A percentile compares a stretch with the other conserved stretches of the same genome.
Conservation (phyloP, 2,329 filamentous ascomycete species). For the Tolypocladium nubicola region DNA sequence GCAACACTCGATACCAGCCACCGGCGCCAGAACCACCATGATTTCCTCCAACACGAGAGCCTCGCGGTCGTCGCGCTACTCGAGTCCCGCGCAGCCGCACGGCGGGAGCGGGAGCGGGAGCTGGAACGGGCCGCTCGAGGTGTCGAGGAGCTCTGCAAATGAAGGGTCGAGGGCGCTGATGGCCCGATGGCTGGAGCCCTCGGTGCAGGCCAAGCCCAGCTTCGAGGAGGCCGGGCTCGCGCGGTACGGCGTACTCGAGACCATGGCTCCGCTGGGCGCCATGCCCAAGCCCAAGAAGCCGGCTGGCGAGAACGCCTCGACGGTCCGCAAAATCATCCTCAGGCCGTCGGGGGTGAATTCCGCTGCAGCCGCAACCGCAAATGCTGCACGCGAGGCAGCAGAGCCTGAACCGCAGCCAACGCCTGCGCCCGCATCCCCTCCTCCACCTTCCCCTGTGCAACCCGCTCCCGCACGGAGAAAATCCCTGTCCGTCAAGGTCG, state of each 20-base stretch:
- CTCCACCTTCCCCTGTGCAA: constrained; percentile 11
- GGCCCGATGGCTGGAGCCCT: constrained; percentile 48
- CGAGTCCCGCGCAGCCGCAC: constrained; percentile 35
- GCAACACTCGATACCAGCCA: not conserved
- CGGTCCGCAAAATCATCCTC: constrained; percentile 32
- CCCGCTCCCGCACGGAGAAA: constrained; percentile 10
- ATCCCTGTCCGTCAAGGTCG: constrained; percentile 12
- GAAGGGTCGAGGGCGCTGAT: constrained; percentile 37
- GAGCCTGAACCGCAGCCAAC: constrained; percentile 5
- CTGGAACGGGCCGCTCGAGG: constrained; percentile 23
- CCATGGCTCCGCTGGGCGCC: constrained; percentile 73
- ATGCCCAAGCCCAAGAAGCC: constrained; percentile 48
- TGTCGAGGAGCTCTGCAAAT: constrained; percentile 21
- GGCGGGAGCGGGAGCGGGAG: constrained; percentile 5
- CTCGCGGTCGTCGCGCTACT: constrained; percentile 42
- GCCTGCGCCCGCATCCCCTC: constrained; percentile 4
- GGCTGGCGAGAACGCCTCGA: constrained; percentile 14
- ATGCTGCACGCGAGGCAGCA: constrained; percentile 13
- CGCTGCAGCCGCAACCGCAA: not conserved
- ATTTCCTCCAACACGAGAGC: constrained; percentile 35
- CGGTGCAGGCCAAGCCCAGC: constrained; percentile 52
- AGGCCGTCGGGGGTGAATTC: constrained; percentile 24
- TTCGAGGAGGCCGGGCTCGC: constrained; percentile 70
- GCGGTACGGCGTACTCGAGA: constrained; percentile 65
- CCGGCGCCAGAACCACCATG: constrained; percentile 10